Base-by-base conservation (phyloP, 2,329 filamentous ascomycete genomes). In the Penicillium sp. region DNA sequence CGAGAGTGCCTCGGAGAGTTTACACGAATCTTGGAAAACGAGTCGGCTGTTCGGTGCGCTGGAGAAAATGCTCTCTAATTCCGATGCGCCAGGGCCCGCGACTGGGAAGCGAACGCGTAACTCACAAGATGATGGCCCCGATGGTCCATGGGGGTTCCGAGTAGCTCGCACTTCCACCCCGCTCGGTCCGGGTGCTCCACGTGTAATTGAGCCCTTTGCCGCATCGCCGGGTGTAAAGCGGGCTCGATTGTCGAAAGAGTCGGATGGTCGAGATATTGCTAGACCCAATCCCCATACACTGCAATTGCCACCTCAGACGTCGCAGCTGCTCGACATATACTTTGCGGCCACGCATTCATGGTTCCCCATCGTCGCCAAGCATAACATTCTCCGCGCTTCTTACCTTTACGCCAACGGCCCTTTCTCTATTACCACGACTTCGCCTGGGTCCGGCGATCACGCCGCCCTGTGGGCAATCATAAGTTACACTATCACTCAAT, bases 331-430 rank as follows among this genome's bases (percentile, higher is more conserved):
- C 35, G 82, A 85, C 62, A 73, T 80, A 11, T 85, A 84, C 61
- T 84, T 84, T 59, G 77, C 81, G 0, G 79, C 80, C 53, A 84
- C 81, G 0, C 82, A 85, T 60, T 78, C 78, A 26, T 86, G 83
- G 83, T 77, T 86, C 30, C 83, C 83, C 0, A 78, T 85, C n/a
- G 75, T 80, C 26, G 80, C 83, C 46, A 84, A 83, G 64, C 80
- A 84, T 59, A 79, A 80, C 53, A 75, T 84, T 9, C 70, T 84
- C 16, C 81, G 80, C 54, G 74, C 79, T 4, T 82, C 80, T n/a
- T 85, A 84, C 63, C 75, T 78, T 7, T 84, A 83, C 63, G 78
- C 79, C 43, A 72, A 75, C 9, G 63, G 75, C 10, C 76, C 78
- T 8, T 49, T 74, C 19, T 64, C 64, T 36, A 41, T 73, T n/a